These are phyloP conservation scores for Wickerhamiella sorbophila DNA, from an alignment of 805 yeast species.

Conservation along the genomic window DNA sequence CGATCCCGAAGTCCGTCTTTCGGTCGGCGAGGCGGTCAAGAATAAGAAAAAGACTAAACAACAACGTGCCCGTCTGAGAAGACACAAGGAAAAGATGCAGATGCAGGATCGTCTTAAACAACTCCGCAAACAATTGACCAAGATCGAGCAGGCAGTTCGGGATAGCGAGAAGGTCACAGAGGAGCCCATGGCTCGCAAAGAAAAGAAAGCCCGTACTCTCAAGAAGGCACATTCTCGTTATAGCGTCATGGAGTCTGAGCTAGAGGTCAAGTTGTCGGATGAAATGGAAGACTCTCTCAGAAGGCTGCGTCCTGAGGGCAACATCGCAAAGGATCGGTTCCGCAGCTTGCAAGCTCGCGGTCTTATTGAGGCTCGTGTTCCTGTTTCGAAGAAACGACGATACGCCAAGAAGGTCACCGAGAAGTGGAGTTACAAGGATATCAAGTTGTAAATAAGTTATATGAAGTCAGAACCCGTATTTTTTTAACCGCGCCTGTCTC, in stretches of 20 bases:
- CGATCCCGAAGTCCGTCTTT: conserved; percentile 29
- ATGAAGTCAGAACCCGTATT: conserved; percentile 20
- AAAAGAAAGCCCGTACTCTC: conserved; percentile 27
- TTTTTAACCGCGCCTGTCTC: conserved; percentile 19
- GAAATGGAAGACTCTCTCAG: conserved; percentile 79
- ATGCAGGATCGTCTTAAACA: conserved; percentile 44
- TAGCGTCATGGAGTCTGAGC: conserved; percentile 32
- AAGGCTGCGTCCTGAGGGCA: conserved; percentile 81
- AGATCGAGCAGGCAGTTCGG: conserved; percentile 28
- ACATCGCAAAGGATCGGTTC: conserved; percentile 68
- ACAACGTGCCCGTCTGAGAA: conserved; percentile 58
- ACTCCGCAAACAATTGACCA: conserved; percentile 45
- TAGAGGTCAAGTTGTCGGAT: conserved; percentile 73
- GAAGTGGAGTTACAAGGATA: conserved; percentile 88
- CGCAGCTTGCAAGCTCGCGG: conserved; percentile 72
- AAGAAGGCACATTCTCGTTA: conserved; percentile 31
- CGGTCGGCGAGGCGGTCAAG: conserved; percentile 57
- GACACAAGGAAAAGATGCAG: conserved; percentile 34
- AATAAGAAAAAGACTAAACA: conserved; percentile 61
- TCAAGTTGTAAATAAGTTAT: conserved; percentile 18
- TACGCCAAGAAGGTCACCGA: conserved; percentile 68
- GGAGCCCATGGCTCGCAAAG: conserved; percentile 10
- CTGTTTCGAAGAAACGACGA: conserved; percentile 43
- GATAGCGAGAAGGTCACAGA: conserved; percentile 5
- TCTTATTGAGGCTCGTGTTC: conserved; percentile 70